Conservation (phyloP, 495 filamentous ascomycete species). For the Xanthoparmelia taractica region DNA sequence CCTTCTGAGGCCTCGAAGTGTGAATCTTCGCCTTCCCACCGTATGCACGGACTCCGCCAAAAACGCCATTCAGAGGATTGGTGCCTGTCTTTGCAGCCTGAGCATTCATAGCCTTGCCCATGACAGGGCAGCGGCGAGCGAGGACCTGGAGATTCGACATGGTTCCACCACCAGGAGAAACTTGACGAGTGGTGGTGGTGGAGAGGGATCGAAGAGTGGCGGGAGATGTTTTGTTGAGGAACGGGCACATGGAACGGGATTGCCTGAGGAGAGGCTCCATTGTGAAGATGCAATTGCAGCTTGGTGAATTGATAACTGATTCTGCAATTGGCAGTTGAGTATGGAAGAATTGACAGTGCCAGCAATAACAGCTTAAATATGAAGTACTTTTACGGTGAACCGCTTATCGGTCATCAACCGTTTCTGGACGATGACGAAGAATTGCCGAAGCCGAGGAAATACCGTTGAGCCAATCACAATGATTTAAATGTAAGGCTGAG, state of each 20-base stretch:
- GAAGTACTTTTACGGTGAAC: no score
- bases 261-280: constrained; percentile 91
- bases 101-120: constrained; percentile 93
- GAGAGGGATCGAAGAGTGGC: constrained; percentile 82
- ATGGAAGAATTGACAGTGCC: not conserved
- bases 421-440: not conserved
- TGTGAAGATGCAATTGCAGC: not conserved
- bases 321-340: not conserved
- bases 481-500: not conserved
- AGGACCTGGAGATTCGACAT: constrained; percentile 96
- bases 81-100: constrained; percentile 58
- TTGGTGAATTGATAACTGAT: not conserved
- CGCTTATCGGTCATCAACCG: not conserved
- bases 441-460: not conserved
- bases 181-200: constrained; percentile 64
- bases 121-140: constrained; percentile 91
- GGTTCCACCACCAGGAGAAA: constrained; percentile 73
- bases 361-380: no score
- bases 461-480: constrained; percentile 5
- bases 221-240: constrained; percentile 88
- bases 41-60: constrained; percentile 40
- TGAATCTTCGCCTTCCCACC: constrained; percentile 66
- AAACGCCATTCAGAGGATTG: constrained; percentile 34
- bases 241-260: constrained; percentile 91
- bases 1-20: constrained; percentile 65